Percentiles rank a stretch among this genome's conserved stretches.
Conservation (phyloP, 768 basidiomycete genomes). For the Boletus fagicola region DNA sequence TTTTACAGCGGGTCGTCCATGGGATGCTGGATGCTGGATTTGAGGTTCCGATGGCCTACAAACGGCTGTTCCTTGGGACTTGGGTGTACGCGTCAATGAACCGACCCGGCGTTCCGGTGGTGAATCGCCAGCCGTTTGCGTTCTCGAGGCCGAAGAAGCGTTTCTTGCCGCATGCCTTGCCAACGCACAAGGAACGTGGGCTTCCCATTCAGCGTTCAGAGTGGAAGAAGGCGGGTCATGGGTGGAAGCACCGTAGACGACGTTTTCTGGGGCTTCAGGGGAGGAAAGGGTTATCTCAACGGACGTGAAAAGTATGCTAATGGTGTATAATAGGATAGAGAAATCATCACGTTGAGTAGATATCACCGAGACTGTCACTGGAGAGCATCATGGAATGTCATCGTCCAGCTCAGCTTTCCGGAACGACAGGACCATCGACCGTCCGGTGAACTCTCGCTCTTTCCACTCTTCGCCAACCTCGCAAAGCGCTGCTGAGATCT, state of each 20-base stretch:
- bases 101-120: slow-evolving; percentile 2
- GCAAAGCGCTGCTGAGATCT: slow-evolving; percentile 40
- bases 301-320: slow-evolving; percentile 28
- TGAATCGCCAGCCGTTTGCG: slow-evolving; percentile 28
- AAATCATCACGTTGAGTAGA: slow-evolving; percentile 8
- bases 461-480: slow-evolving; percentile 59
- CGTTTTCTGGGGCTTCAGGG: neutral
- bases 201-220: slow-evolving; percentile 31
- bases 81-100: slow-evolving; percentile 24
- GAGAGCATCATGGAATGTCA: slow-evolving; percentile 9
- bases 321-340: slow-evolving; percentile 26
- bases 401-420: slow-evolving; percentile 30
- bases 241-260: slow-evolving; percentile 23
- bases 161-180: slow-evolving; percentile 27
- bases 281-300: slow-evolving; percentile 3
- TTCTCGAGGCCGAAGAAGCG: slow-evolving; percentile 23
- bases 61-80: slow-evolving; percentile 40
- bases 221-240: slow-evolving; percentile 23
- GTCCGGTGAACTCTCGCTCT: slow-evolving; percentile 38
- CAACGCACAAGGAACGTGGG: slow-evolving; percentile 33
- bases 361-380: neutral
- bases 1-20: slow-evolving; percentile 37
- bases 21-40: slow-evolving; percentile 42
- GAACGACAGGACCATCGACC: slow-evolving; percentile 43
- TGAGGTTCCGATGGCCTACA: slow-evolving; percentile 40